Percentiles rank a stretch among this genome's conserved stretches.
phyloP scores from a whole-genome alignment of 1,139 yeast genomes.

The Debaryomyces udenii region DNA sequence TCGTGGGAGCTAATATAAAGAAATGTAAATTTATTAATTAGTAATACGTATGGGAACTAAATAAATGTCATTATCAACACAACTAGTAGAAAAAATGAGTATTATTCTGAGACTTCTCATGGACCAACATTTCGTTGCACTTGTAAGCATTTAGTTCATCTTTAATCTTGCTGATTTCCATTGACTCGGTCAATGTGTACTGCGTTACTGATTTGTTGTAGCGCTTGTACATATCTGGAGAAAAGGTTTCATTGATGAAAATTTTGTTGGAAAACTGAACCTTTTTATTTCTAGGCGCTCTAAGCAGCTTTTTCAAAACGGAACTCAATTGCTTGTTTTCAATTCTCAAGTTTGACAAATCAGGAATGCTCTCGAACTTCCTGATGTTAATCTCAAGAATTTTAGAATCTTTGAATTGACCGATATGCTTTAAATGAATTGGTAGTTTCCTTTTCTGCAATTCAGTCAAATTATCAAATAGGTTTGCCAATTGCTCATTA shows the following conservation, averaged over 20 bases:
- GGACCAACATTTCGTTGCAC: slow-evolving; percentile 59
- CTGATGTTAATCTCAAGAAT: slow-evolving; percentile 35
- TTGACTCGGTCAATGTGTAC: slow-evolving; percentile 48
- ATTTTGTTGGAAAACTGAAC: slow-evolving; percentile 51
- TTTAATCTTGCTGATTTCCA: slow-evolving; percentile 50
- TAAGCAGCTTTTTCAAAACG: slow-evolving; percentile 6
- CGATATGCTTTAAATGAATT: slow-evolving; percentile 40
- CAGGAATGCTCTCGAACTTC: slow-evolving; percentile 32
- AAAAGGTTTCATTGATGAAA: slow-evolving; percentile 49
- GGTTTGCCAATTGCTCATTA: slow-evolving; percentile 32
- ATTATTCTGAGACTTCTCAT: slow-evolving; percentile 51
- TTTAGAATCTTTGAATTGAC: slow-evolving; percentile 44
- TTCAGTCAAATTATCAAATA: slow-evolving; percentile 32
- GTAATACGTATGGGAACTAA: slow-evolving; percentile 8
- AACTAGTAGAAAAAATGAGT: slow-evolving; percentile 54
- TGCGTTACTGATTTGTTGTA: slow-evolving; percentile 57
- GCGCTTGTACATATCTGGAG: slow-evolving; percentile 52
- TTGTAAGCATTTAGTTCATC: slow-evolving; percentile 54
- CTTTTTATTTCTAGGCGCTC: slow-evolving; percentile 17
- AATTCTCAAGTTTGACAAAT: slow-evolving; percentile 4
- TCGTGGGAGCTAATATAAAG: slow-evolving; percentile 61
- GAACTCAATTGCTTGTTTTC: slow-evolving; percentile 6
- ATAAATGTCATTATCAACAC: slow-evolving; percentile 4
- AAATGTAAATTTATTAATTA: slow-evolving; percentile 1
- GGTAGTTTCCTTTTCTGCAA: slow-evolving; percentile 37